These are phyloP conservation scores for Bruguiera hainesii DNA, from an alignment of 441 rosid species.

Conservation along the genomic window DNA sequence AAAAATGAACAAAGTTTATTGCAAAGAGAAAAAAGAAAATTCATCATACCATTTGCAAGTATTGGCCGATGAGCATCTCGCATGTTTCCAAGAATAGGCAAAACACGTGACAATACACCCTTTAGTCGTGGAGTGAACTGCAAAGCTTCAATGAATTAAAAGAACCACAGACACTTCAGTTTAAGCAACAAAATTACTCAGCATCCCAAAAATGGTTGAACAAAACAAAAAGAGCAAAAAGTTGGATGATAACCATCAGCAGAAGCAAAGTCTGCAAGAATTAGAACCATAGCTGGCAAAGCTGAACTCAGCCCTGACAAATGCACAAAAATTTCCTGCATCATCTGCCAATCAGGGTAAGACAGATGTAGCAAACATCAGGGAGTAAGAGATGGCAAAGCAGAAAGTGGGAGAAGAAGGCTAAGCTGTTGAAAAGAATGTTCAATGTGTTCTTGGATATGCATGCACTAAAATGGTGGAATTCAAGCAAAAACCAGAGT, in stretches of 20 bases:
- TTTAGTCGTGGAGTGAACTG: slow-evolving; percentile 95
- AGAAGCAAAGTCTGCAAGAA: slow-evolving; percentile 94
- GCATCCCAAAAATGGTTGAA: slow-evolving; percentile 6
- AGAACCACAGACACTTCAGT: slow-evolving; percentile 29
- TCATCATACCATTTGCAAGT: slow-evolving; percentile 81
- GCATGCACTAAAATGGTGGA: background rate
- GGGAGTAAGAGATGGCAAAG: slow-evolving; percentile 4
- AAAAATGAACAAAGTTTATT: background rate
- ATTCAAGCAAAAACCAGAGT: background rate
- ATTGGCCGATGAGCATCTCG: slow-evolving; percentile 84
- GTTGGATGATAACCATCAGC: slow-evolving; percentile 74
- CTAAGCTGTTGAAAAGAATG: background rate
- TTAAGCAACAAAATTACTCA: slow-evolving; percentile 26
- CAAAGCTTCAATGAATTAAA: slow-evolving; percentile 66
- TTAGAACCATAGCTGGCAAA: slow-evolving; percentile 94
- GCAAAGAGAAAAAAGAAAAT: slow-evolving; percentile 5
- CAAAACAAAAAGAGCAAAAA: slow-evolving; percentile 23
- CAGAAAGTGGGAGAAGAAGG: background rate
- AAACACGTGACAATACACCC: slow-evolving; percentile 81
- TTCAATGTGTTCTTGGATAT: background rate
- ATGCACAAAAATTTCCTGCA: slow-evolving; percentile 92
- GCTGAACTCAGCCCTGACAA: slow-evolving; percentile 71
- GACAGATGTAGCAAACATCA: slow-evolving; percentile 14
- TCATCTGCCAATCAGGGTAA: slow-evolving; percentile 63
- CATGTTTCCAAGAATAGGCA: slow-evolving; percentile 90